These are phyloP conservation scores for Dalbergia cochinchinensis DNA, from an alignment of 306 rosid genomes.

Conservation along the genomic window DNA sequence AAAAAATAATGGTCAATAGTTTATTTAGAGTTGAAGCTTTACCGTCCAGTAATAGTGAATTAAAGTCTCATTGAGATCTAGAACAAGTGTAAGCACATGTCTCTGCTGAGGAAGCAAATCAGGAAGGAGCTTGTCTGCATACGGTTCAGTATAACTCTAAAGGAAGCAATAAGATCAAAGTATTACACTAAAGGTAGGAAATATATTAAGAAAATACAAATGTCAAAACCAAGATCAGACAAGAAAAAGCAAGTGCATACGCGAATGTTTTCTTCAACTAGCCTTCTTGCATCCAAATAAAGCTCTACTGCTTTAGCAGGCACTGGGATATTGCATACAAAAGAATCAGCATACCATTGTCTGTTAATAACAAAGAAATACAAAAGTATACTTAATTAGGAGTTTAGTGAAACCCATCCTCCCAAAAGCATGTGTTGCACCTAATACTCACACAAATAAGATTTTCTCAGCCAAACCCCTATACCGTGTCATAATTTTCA, in stretches of 20 bases:
- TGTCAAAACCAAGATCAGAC: slow-evolving; percentile 26
- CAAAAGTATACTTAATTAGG: too few species aligned
- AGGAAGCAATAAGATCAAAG: slow-evolving; percentile 33
- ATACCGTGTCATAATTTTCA: background rate
- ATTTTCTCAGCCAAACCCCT: slow-evolving; percentile 2
- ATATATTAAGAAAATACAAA: background rate
- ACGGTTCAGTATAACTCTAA: slow-evolving; percentile 90
- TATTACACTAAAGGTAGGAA: slow-evolving; percentile 36
- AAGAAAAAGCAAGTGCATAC: slow-evolving; percentile 52
- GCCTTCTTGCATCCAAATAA: slow-evolving; percentile 84
- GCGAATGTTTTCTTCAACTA: slow-evolving; percentile 78
- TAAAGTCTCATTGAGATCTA: slow-evolving; percentile 93
- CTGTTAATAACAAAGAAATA: too few species aligned
- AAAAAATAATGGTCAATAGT: background rate
- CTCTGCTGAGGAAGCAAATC: slow-evolving; percentile 88
- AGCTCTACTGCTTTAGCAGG: slow-evolving; percentile 81
- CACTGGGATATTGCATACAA: slow-evolving; percentile 56
- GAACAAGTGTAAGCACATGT: slow-evolving; percentile 90
- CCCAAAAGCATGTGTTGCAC: background rate
- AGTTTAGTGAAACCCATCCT: too few species aligned
- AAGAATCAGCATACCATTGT: slow-evolving; percentile 35
- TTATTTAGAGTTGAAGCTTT: slow-evolving; percentile 46
- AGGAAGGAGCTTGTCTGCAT: slow-evolving; percentile 95
- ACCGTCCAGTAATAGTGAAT: slow-evolving; percentile 93
- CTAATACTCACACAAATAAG: slow-evolving; percentile 3